Evolutionary conservation across 768 basidiomycete species (phyloP), one percentile per base, ranked within the genome.

Genomic region (Daedaleopsis nitida): DNA sequence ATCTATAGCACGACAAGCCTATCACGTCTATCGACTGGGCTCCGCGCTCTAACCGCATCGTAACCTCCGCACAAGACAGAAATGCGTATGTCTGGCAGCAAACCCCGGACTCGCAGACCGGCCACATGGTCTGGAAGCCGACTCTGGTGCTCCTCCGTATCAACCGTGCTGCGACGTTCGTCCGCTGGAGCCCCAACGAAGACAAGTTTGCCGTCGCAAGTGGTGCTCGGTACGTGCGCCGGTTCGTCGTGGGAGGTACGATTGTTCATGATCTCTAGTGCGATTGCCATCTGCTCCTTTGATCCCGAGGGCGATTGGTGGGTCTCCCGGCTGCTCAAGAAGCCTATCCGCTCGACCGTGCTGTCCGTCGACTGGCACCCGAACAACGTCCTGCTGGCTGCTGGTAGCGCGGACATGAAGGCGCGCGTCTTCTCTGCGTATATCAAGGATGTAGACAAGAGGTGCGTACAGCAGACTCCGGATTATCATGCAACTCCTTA

Each of bases 21-120:
- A 91, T 99, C 77, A 98, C 96, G 2, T 95, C 94, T 58, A 97
- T 99, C 74, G 96, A 98, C 74, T 99, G 97, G 97, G 97, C 96
- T 13, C 95, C 96, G 17, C 85, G 85, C 66, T 94, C 97, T 50
- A 98, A 98, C 77, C 90, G 93, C 48, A 96, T 99, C 76, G 96
- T 99, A 24, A 98, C 97, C 13, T 93, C 94, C 68, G 96, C 96
- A n/a, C 96, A 99, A 73, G 97, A 99, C 73, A 82, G 97, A 56
- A 99, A 99, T 72, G 96, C 97, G 39, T 99, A 99, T 70, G 97
- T 99, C 35, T 99, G 97, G 97, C 89, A 93, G 57, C 87, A 91
- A 71, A 84, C 84, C 10, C 80, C 84, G 32, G 91, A 95, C 67
- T 80, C 87, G 1, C 78, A 81, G 59, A 90, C 91, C 0, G 92